Base-by-base conservation (phyloP, 331 rosid genomes). In the Malus hybrid region DNA sequence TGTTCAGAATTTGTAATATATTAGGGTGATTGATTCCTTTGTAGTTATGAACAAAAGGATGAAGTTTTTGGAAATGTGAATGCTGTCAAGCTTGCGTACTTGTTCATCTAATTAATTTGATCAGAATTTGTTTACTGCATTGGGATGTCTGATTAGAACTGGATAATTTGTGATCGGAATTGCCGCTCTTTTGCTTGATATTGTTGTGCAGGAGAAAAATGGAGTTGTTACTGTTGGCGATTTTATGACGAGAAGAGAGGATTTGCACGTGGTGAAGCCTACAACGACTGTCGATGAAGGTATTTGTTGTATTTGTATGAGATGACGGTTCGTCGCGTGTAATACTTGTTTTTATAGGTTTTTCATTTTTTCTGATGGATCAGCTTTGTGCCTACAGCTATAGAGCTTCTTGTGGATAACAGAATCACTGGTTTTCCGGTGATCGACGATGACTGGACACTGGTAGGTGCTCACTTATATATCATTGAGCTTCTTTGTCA, bases 361-460 rank as follows among this genome's bases (percentile, higher is more conserved):
- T 59, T 32, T 61, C 39, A 20, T 52, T 75, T 79, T 4, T 79
- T 15, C 80, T 86, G 70, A 79, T 56, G 60, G 69, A 81, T 79
- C 69, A 19, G 65, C 13, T 54, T 39, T 83, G 63, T 88, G 76
- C 74, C 61, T 72, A 76, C 97, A 94, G 99, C 99, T 69, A 84
- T 92, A 79, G 99, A 94, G 73, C 59, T 65, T 71, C 97, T 92
- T 74, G 99, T 94, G 73, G 97, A 90, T 64, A 85, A 89, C 79
- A 92, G 99, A 83, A 88, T 94, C 85, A 92, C 97, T 66, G 99
- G 99, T 62, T 94, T 94, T 85, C 99, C 99, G 18, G 99, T 94
- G 76, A 84, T 92, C 36, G 93, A 90, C 75, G 92, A 88, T 50
- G 83, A 90, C 80, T 94, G 99, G 99, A 90, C 80, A 73, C 82